Evolutionary conservation across 2,329 filamentous ascomycete genomes (phyloP).

Genomic region (Talaromyces amestolkiae): DNA sequence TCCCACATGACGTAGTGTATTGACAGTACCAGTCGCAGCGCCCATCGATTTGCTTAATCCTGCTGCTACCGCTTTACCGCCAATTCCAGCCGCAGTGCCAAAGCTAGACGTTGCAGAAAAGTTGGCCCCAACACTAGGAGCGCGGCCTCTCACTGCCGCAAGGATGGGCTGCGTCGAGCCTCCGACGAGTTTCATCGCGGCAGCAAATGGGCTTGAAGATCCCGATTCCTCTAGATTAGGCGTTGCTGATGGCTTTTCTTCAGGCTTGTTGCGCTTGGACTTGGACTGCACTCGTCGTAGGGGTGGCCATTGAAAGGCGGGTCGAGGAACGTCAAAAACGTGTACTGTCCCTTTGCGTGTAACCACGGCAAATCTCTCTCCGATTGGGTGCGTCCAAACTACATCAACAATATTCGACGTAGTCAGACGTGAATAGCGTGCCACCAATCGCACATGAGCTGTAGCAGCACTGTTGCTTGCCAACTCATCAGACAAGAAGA

Average conservation of each 20-base stretch:
- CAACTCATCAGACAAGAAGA: constrained; percentile 38
- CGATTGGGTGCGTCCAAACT: constrained; percentile 77
- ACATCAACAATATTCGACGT: constrained; percentile 88
- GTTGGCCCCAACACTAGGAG: constrained; percentile 46
- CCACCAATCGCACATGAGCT: constrained; percentile 70
- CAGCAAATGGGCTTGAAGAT: constrained; percentile 56
- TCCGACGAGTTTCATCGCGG: constrained; percentile 68
- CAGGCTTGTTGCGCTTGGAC: constrained; percentile 33
- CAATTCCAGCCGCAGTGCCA: constrained; percentile 46
- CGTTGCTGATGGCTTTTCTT: constrained; percentile 36
- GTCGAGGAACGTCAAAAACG: constrained; percentile 79
- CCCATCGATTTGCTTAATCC: constrained; percentile 52
- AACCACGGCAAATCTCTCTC: constrained; percentile 80
- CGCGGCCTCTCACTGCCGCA: constrained; percentile 60
- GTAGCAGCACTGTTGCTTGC: constrained; percentile 22
- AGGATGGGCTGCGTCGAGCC: constrained; percentile 61
- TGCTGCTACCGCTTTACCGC: constrained; percentile 49
- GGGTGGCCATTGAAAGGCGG: constrained; percentile 84
- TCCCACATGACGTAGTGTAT: constrained; percentile 48
- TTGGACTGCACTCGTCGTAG: constrained; percentile 50
- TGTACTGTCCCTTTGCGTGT: constrained; percentile 96
- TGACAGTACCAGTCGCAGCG: constrained; percentile 49
- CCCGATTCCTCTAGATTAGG: constrained; percentile 43
- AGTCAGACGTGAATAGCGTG: constrained; percentile 86
- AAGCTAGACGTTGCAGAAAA: constrained; percentile 46